phyloP scores from a whole-genome alignment of 768 basidiomycete species.

The Suillus subaureus region DNA sequence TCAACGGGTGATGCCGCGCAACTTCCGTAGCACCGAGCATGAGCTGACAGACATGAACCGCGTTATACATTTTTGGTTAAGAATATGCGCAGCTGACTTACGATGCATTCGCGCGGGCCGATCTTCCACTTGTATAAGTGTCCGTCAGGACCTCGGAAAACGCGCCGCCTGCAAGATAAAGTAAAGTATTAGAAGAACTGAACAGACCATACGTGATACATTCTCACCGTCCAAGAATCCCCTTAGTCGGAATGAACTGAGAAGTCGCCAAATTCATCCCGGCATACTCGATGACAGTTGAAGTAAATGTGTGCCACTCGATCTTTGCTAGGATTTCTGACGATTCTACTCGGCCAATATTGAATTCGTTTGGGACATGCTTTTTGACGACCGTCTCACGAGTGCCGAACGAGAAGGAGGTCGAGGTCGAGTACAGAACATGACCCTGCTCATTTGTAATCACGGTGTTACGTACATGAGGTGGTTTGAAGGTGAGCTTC shows the following conservation, averaged over 20 bases:
- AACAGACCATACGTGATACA: not conserved
- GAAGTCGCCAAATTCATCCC: slow-evolving; percentile 22
- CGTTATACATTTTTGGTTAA: not conserved
- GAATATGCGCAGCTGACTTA: slow-evolving; percentile 1
- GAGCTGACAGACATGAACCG: not conserved
- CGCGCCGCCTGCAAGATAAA: slow-evolving; percentile 11
- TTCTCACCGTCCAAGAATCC: slow-evolving; percentile 12
- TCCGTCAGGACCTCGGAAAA: slow-evolving; percentile 13
- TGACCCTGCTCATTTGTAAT: slow-evolving; percentile 15
- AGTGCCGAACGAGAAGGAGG: slow-evolving; percentile 10
- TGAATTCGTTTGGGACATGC: slow-evolving; percentile 11
- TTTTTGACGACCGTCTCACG: slow-evolving; percentile 14
- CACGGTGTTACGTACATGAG: slow-evolving; percentile 13
- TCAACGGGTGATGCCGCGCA: slow-evolving; percentile 1
- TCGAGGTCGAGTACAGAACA: slow-evolving; percentile 17
- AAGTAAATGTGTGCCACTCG: slow-evolving; percentile 24
- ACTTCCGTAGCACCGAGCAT: not conserved
- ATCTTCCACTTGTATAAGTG: slow-evolving; percentile 12
- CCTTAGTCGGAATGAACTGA: slow-evolving; percentile 16
- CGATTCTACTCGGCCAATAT: slow-evolving; percentile 16
- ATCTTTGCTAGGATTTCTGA: slow-evolving; percentile 30
- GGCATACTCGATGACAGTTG: slow-evolving; percentile 25
- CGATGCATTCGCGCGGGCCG: slow-evolving; percentile 6
- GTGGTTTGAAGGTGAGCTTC: slow-evolving; percentile 5
- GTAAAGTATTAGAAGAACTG: not conserved